These are phyloP conservation scores for Coemansia sp. DNA, from an alignment of 192 early-diverging fungal species.

Conservation along the genomic window DNA sequence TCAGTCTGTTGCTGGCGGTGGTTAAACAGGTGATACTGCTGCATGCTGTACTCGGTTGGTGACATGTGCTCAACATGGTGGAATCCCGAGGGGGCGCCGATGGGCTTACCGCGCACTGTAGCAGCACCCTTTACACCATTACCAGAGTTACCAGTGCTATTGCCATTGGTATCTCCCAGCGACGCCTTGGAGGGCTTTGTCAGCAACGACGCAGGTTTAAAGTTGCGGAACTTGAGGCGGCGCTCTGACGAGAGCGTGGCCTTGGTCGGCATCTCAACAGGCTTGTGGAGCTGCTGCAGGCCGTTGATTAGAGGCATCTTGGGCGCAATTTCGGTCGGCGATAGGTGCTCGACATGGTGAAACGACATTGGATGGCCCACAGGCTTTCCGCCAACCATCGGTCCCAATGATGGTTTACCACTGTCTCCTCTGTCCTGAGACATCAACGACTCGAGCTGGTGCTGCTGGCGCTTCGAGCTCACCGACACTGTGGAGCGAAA, in stretches of 20 bases:
- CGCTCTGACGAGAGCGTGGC: slow-evolving; percentile 12
- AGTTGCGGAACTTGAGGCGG: slow-evolving; percentile 38
- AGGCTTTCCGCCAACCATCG: slow-evolving; percentile 41
- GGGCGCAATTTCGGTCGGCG: slow-evolving; percentile 33
- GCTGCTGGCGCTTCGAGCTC: slow-evolving; percentile 50
- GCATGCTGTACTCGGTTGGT: slow-evolving; percentile 36
- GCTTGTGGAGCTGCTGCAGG: slow-evolving; percentile 2
- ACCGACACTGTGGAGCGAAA: slow-evolving; percentile 26
- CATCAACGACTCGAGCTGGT: slow-evolving; percentile 49
- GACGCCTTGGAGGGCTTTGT: slow-evolving; percentile 35
- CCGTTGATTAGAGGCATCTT: slow-evolving; percentile 41
- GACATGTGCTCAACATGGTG: slow-evolving; percentile 50
- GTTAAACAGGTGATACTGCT: slow-evolving; percentile 53
- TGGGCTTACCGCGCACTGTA: slow-evolving; percentile 36
- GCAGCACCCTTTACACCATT: neutral
- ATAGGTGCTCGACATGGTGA: slow-evolving; percentile 53
- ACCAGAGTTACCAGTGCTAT: slow-evolving; percentile 5
- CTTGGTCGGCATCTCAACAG: slow-evolving; percentile 1
- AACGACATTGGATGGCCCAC: slow-evolving; percentile 52
- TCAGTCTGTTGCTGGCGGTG: slow-evolving; percentile 50
- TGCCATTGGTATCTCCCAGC: neutral
- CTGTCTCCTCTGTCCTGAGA: slow-evolving; percentile 20
- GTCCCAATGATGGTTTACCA: slow-evolving; percentile 11
- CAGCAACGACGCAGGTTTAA: slow-evolving; percentile 43
- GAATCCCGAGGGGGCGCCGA: slow-evolving; percentile 40